These are phyloP conservation scores for Chlamydomonas sphaeroides DNA, from an alignment of 139 green algal genomes.

Conservation along the genomic window DNA sequence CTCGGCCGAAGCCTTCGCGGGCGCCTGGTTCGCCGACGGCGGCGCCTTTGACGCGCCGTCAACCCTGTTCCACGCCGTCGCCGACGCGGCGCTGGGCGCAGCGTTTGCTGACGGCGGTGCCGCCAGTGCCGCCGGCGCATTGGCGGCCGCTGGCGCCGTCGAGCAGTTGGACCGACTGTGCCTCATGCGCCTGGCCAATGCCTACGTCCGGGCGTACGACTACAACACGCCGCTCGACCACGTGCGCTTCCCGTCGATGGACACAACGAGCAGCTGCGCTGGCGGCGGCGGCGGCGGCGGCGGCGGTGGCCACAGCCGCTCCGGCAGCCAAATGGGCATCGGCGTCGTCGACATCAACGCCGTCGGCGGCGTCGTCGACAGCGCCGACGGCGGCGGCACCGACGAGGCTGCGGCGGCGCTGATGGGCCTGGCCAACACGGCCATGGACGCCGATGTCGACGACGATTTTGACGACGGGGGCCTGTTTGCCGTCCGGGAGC, in stretches of 20 bases:
- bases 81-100: neutral
- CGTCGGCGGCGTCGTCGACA: neutral
- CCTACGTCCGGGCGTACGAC: conserved; percentile 25
- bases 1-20: conserved; percentile 1
- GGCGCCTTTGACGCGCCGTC: neutral
- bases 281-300: neutral
- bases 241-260: conserved; percentile 13
- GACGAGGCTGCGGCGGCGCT: neutral
- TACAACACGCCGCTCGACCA: conserved; percentile 29
- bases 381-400: neutral
- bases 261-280: neutral
- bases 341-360: too few species aligned
- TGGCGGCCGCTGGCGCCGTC: neutral
- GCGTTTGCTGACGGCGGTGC: too few species aligned
- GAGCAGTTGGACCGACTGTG: conserved; percentile 12
- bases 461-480: neutral
- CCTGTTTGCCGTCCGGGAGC: too few species aligned
- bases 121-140: neutral
- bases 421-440: neutral
- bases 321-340: too few species aligned
- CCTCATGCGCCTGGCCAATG: neutral
- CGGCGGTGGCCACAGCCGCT: too few species aligned
- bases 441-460: neutral
- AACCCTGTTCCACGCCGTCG: conserved; percentile 4
- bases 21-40: conserved; percentile 27